Evolutionary conservation across 2,329 filamentous ascomycete species (phyloP).

Genomic region (Clonostachys solani): DNA sequence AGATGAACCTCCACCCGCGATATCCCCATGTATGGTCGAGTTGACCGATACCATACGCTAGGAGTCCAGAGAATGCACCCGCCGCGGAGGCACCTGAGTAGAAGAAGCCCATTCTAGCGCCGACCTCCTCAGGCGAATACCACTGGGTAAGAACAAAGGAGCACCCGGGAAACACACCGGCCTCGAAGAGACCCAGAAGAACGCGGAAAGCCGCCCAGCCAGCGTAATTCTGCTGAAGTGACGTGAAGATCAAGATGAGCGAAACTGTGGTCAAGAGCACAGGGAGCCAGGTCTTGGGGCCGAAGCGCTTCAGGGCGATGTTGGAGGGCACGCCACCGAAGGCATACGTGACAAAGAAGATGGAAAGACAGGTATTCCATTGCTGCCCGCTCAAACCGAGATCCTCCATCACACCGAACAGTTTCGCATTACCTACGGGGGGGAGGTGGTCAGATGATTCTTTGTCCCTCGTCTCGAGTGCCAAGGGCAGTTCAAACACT

Average conservation of each 20-base stretch:
- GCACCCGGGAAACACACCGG: conserved; percentile 13
- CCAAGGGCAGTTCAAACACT: no score
- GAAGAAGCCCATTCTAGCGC: background rate
- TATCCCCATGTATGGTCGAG: conserved; percentile 15
- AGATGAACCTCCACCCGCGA: conserved; percentile 2
- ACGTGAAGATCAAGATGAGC: conserved; percentile 46
- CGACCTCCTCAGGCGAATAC: background rate
- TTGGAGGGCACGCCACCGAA: conserved; percentile 68
- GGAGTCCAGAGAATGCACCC: conserved; percentile 10
- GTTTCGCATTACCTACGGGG: conserved; percentile 45
- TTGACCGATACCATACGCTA: conserved; percentile 25
- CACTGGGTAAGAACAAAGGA: background rate
- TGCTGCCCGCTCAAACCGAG: conserved; percentile 49
- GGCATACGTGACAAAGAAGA: conserved; percentile 43
- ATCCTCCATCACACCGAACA: conserved; percentile 53
- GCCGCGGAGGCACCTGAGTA: background rate
- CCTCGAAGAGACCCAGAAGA: conserved; percentile 11
- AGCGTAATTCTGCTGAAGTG: conserved; percentile 6
- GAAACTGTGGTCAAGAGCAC: conserved; percentile 53
- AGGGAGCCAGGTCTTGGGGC: conserved; percentile 32
- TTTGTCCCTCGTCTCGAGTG: background rate
- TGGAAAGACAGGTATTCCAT: conserved; percentile 50
- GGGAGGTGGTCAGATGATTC: background rate
- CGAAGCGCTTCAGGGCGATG: conserved; percentile 62
- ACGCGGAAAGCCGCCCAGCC: conserved; percentile 7